Percentiles rank a stretch among this genome's conserved stretches.
Conservation (phyloP, 2,329 filamentous ascomycete genomes). For the Drechslera avenae region DNA sequence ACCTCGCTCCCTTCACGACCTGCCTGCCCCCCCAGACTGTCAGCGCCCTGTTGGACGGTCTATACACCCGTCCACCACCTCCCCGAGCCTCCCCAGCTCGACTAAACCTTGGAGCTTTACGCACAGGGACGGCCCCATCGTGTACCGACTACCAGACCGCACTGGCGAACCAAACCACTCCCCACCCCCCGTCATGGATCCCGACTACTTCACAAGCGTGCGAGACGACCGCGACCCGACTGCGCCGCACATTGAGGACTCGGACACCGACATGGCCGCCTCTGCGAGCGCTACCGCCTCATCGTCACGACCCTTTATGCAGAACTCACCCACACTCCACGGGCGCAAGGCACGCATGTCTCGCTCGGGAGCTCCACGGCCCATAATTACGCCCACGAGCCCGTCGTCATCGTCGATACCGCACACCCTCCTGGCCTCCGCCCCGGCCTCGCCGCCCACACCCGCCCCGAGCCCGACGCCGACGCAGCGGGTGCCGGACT, state of each 20-base stretch:
- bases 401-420: conserved; percentile 58
- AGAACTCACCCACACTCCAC: conserved; percentile 44
- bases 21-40: background rate
- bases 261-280: conserved; percentile 45
- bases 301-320: conserved; percentile 42
- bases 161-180: conserved; percentile 13
- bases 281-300: conserved; percentile 41
- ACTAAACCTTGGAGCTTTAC: background rate
- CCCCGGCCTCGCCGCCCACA: conserved; percentile 69
- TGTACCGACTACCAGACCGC: conserved; percentile 13
- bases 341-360: conserved; percentile 49
- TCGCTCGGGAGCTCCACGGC: conserved; percentile 50
- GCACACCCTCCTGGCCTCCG: conserved; percentile 66
- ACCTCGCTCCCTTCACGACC: conserved; percentile 8
- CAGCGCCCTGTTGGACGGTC: conserved; percentile 5
- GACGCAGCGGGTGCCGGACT: conserved; percentile 68
- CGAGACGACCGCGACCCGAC: conserved; percentile 27
- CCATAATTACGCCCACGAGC: conserved; percentile 58
- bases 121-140: conserved; percentile 10
- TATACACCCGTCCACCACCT: background rate
- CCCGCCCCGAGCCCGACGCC: conserved; percentile 70
- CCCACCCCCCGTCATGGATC: conserved; percentile 32
- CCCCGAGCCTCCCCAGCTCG: background rate
- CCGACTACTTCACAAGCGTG: conserved; percentile 39
- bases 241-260: conserved; percentile 34